Base-by-base conservation (phyloP, 139 green algal species). In the Chlorella sorokiniana region DNA sequence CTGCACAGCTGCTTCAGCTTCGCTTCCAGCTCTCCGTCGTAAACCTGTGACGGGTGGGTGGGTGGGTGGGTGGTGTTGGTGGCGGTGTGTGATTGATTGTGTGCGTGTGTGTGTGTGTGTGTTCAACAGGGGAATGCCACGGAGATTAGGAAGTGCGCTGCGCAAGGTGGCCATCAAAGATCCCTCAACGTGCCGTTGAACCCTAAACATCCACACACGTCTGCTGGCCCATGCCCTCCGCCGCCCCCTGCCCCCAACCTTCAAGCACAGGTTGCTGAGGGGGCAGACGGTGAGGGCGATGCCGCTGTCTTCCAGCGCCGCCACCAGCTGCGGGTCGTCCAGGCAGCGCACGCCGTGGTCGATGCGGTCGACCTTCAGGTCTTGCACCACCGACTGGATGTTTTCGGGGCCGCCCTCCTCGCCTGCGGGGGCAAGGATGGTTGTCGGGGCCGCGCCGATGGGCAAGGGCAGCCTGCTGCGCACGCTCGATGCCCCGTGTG, bases 281-380 rank as follows among this genome's bases (percentile, higher is more conserved):
- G 92, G 92, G 88, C 92, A 96, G 27, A 95, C 62, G 18, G 92
- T 96, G 45, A 96, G 84, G 4, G 89, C 82, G 48, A 90, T 48
- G 1, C 59, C 62, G 0, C 1, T 63, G 0, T 82, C 29, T 1
- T 48, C 73, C 44, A 92, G 81, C 31, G 84, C 82, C 10, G 83
- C 33, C 44, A 94, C 78, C 31, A 96, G 89, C 38, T 64, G 25
- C 0, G 81, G 61, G 56, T 95, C 91, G 31, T 96, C 91, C 41
- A 94, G 59, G 70, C 68, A 85, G 80, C 72, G 87, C 0, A 95
- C 73, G 45, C 91, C 92, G 52, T 96, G 92, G 75, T 96, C 92
- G 0, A 96, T 81, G 4, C 92, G 86, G 70, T 87, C 44, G 14
- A 90, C 90, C 9, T 84, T 44, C 0, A 89, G 78, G 40, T 82